A percentile compares a stretch with the other conserved stretches of the same genome.
Conservation (phyloP, 2,329 filamentous ascomycete species). For the Cryphonectria nitschkei region DNA sequence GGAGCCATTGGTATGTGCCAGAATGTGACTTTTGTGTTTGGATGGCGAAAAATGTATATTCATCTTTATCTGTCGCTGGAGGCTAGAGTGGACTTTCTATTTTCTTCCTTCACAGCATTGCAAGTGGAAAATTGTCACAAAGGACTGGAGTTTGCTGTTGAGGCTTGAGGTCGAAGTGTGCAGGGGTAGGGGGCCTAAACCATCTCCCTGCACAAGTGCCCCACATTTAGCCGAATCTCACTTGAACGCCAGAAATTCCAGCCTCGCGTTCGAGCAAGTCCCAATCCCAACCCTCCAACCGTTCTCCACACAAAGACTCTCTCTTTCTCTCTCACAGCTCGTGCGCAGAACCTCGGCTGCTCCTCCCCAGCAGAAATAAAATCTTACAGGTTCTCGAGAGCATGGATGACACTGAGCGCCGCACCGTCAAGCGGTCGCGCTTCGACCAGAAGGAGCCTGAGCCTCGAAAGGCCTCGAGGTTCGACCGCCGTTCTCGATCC, state of each 20-base stretch:
- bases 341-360: constrained; percentile 1
- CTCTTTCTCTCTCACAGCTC: not conserved
- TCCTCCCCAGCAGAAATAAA: not conserved
- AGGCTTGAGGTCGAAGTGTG: not conserved
- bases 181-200: not conserved
- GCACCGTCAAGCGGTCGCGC: constrained; percentile 79
- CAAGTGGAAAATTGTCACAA: not conserved
- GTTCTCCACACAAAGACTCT: constrained; percentile 2
- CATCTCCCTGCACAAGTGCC: not conserved
- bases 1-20: not conserved
- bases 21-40: not conserved
- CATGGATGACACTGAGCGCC: constrained; percentile 80
- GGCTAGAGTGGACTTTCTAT: too few species aligned
- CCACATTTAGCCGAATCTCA: constrained; percentile 15
- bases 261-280: constrained; percentile 15
- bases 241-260: constrained; percentile 15
- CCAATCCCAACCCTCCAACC: constrained; percentile 20
- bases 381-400: constrained; percentile 19
- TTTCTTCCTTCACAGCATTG: not conserved
- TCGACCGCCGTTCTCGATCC: constrained; percentile 90
- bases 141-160: not conserved
- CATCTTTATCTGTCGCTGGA: too few species aligned
- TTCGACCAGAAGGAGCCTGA: constrained; percentile 92
- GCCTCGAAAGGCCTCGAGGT: constrained; percentile 75
- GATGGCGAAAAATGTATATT: not conserved